Evolutionary conservation across 106 monocot genomes (phyloP), one percentile per base, ranked within the genome.

Genomic region (Agapanthus africanus): DNA sequence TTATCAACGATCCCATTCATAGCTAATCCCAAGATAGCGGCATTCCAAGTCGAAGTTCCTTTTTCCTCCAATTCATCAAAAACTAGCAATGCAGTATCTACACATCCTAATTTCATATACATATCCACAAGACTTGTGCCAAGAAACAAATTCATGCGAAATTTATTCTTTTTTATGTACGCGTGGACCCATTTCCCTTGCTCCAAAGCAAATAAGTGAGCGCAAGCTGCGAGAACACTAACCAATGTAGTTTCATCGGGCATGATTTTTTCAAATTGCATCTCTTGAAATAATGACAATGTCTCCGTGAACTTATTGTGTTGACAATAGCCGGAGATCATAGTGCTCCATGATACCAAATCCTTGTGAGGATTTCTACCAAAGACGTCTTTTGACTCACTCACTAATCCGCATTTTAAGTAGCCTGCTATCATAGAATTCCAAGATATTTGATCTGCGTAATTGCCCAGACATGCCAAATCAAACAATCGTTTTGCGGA

Each of bases 21-120:
- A 31, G 99, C 87, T 71, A 99, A 56, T 18, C 99, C 99, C 22
- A 79, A 33, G 68, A 99, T 90, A 40, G 73, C 57, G 25, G 97
- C 89, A 76, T 99, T 99, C 97, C 97, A 99, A 22, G 84, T 76
- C 30, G 97, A 87, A 36, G 70, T 39, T 19, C 81, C 74, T 68
- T 54, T 84, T 31, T 85, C 71, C 54, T 82, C 75, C 79, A 89
- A 78, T 23, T 28, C 69, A 70, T 82, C 33, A 44, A 99, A 99
- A 15, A 92, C 80, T 31, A 76, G 68, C 46, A 82, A 39, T 35
- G 97, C 92, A 28, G 80, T 65, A n/a, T 71, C 78, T 2, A 70
- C 70, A 40, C 81, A 83, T 13, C 97, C 93, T 65, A 78, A 99
- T 79, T 99, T 99, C 97, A 99, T 92, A 76, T 99, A 97, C 91